Percentiles rank a stretch among this genome's conserved stretches.
These are phyloP conservation scores for Metschnikowia bowlesiae DNA, from an alignment of 805 yeast species.

Conservation along the genomic window DNA sequence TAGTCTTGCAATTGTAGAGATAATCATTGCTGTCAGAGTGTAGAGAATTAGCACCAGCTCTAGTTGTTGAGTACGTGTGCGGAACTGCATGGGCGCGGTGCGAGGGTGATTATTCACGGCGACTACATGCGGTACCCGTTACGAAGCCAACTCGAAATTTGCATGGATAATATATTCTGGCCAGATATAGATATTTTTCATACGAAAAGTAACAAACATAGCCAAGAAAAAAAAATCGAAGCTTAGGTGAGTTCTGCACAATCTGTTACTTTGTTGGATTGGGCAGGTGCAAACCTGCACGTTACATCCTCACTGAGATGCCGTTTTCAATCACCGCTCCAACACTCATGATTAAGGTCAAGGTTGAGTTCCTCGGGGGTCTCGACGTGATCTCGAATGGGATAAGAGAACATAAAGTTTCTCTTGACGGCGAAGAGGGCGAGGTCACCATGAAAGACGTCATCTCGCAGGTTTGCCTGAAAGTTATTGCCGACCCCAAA, in stretches of 20 bases:
- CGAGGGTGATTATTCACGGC: neutral
- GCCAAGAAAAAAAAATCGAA: neutral
- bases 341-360: slow-evolving; percentile 26
- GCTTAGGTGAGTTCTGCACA: neutral
- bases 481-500: slow-evolving; percentile 54
- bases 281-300: neutral
- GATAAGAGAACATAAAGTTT: slow-evolving; percentile 49
- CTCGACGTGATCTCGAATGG: slow-evolving; percentile 72
- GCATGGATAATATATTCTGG: too few relatives aligned
- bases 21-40: slow-evolving; percentile 8
- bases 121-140: neutral
- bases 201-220: neutral
- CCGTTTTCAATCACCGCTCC: neutral
- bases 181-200: neutral
- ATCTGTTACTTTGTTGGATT: neutral
- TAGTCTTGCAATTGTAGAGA: slow-evolving; percentile 12
- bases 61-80: slow-evolving; percentile 16
- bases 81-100: slow-evolving; percentile 11
- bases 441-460: slow-evolving; percentile 47
- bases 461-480: slow-evolving; percentile 48
- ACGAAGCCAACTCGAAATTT: neutral
- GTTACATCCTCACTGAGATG: slow-evolving; percentile 1
- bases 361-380: slow-evolving; percentile 63
- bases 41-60: neutral
- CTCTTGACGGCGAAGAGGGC: slow-evolving; percentile 40